Evolutionary conservation across 2,329 filamentous ascomycete species (phyloP), one percentile per base, ranked within the genome.

Genomic region (Microcera coccophila): DNA sequence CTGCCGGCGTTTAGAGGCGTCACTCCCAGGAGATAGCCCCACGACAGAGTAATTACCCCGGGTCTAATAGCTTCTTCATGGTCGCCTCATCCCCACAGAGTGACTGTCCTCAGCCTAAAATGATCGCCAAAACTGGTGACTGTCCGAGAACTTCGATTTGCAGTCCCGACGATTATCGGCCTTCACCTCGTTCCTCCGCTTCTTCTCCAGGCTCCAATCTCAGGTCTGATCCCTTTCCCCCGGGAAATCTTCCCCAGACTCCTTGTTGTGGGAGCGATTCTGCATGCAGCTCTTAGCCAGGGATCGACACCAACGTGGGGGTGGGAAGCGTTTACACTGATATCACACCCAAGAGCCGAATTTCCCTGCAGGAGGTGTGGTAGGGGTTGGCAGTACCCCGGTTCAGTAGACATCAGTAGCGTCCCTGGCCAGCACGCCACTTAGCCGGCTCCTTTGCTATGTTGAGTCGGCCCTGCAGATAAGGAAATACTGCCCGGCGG

Each of bases 231-330:
- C 42, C 28, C 15, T 12, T 5, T 34, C 17, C 34, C 35, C 42
- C 43, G 49, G 39, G 43, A 29, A 34, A 38, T 36, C 42, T 53
- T 54, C 53, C 55, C 55, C 55, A 57, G 47, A 55, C 54, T 50
- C 37, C 24, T 40, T 16, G 38, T 42, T 39, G 26, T 49, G 38
- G 18, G 42, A 42, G 21, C 10, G 20, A 4, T 8, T 17, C n/a
- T 29, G 9, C n/a, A n/a, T n/a, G 11, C 22, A 8, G 12, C 12
- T 16, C 17, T 35, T 17, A 35, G 39, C 24, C 44, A 57, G 49
- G 55, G 53, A 45, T 50, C 31, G 41, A 36, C 39, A 35, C 34
- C 34, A 41, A 39, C 45, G 57, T 48, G 49, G 52, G 49, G 48
- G 45, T 47, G 53, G 48, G 50, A 52, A 50, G 52, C 48, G 47